Conservation (phyloP, 805 yeast species). For the Zygotorulaspora chibaensis region DNA sequence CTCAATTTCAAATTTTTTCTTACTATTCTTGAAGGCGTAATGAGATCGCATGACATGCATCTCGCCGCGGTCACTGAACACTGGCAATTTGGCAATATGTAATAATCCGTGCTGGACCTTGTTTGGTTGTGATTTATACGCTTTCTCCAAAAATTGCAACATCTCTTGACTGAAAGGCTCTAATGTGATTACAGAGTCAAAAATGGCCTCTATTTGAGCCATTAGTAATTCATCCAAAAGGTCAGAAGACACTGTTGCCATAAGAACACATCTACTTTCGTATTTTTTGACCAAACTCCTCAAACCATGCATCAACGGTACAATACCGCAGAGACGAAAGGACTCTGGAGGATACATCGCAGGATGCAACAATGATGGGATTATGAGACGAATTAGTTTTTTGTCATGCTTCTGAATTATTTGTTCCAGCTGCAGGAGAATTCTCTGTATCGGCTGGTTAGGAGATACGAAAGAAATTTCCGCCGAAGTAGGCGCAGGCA, state of each 20-base stretch:
- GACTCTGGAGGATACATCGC: constrained; percentile 55
- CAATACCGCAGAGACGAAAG: constrained; percentile 43
- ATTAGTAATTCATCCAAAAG: constrained; percentile 50
- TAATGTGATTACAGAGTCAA: constrained; percentile 67
- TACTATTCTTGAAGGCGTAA: constrained; percentile 80
- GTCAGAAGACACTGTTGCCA: constrained; percentile 58
- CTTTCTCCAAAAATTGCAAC: constrained; percentile 59
- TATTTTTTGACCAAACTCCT: constrained; percentile 49
- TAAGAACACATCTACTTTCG: constrained; percentile 44
- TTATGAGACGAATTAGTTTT: constrained; percentile 56
- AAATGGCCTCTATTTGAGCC: constrained; percentile 51
- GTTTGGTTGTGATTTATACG: constrained; percentile 57
- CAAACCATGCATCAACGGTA: constrained; percentile 60
- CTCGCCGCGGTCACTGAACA: constrained; percentile 61
- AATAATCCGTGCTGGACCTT: constrained; percentile 84
- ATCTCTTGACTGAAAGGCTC: constrained; percentile 80
- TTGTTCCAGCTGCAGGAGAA: constrained; percentile 41
- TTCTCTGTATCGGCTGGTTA: constrained; percentile 24
- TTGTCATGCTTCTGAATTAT: constrained; percentile 41
- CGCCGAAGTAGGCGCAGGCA: constrained; percentile 59
- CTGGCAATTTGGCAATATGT: constrained; percentile 68
- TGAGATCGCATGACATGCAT: constrained; percentile 75
- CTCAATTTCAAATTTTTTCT: constrained; percentile 77
- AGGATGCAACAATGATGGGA: constrained; percentile 82
- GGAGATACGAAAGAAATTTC: constrained; percentile 58